A percentile compares a stretch with the other conserved stretches of the same genome.
These are phyloP conservation scores for Xylaria sp. DNA, from an alignment of 2,329 filamentous ascomycete species.

Conservation along the genomic window DNA sequence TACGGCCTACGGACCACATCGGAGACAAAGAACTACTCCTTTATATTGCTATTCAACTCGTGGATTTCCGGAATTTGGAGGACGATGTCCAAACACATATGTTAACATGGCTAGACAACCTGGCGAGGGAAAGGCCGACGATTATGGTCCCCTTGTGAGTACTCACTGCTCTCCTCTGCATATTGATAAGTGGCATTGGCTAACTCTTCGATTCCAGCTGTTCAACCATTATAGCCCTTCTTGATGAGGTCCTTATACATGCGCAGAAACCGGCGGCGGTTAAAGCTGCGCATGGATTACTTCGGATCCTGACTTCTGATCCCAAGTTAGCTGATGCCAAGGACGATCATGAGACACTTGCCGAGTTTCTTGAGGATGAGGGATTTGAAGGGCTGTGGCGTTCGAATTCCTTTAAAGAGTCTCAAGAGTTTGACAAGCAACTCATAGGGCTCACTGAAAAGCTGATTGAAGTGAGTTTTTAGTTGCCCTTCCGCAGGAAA, in stretches of 20 bases:
- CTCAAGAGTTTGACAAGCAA: constrained; percentile 62
- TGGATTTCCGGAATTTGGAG: constrained; percentile 74
- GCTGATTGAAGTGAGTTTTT: constrained; percentile 68
- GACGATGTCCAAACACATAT: constrained; percentile 70
- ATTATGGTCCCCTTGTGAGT: constrained; percentile 70
- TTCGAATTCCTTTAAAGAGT: constrained; percentile 62
- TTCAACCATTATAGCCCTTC: constrained; percentile 65
- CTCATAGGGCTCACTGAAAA: constrained; percentile 68
- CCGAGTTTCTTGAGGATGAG: constrained; percentile 66
- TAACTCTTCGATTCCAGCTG: constrained; percentile 55
- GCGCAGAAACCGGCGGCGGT: constrained; percentile 71
- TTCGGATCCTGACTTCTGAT: constrained; percentile 68
- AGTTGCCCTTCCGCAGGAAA: too few species aligned
- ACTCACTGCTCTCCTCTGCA: not conserved
- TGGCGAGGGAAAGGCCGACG: constrained; percentile 64
- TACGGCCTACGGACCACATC: constrained; percentile 59
- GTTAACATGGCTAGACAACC: constrained; percentile 68
- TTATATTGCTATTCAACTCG: constrained; percentile 70
- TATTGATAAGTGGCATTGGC: not conserved
- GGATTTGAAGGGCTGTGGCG: constrained; percentile 74
- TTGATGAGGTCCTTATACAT: constrained; percentile 71
- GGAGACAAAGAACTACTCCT: constrained; percentile 72
- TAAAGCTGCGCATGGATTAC: constrained; percentile 68
- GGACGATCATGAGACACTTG: constrained; percentile 61
- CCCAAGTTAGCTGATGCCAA: constrained; percentile 61